Evolutionary conservation across 106 monocot genomes (phyloP), one percentile per base, ranked within the genome.

Genomic region (Platanthera guangdongensis): DNA sequence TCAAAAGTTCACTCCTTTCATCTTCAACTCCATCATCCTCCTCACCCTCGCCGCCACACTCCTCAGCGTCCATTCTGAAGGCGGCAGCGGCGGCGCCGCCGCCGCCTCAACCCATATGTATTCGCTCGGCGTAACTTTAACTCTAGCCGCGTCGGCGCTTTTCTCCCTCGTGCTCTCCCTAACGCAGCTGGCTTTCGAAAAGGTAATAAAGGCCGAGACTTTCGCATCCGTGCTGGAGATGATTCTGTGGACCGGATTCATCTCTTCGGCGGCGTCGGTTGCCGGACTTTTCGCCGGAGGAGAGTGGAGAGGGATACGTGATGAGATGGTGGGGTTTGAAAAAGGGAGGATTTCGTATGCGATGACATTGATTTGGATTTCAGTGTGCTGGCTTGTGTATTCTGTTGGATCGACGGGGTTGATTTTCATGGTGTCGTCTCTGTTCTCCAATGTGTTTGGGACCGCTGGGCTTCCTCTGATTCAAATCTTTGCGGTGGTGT

Each of bases 1-100:
- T 7, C 80, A 87, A 49, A 87, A 87, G 75, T 81, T 87, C 74
- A 87, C 86, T 6, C 48, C 45, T 54, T 22, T 78, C 68, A 78
- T 83, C 50, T 53, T 87, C 69, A 87, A 87, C 73, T 83, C 86
- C 14, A 82, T 86, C 19, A 48, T 86, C 18, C 77, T 86, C 19
- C 65, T 86, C 57, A 83, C 86, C 7, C 73, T 83, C 45, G 76
- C 86, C 4, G 83, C 86, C 47, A 73, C 80, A 0, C 77, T 87
- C 47, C 83, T 87, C 19, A 83, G 78, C 0, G 59, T 75, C 52
- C 57, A 74, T 16, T 68, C 84, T 4, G 68, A 47, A 3, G 57
- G 63, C 19, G 51, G 77, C 8, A 12, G 10, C 9, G 57, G 63
- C 19, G 51, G 77, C 8, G n/a, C n/a, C 9, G 68, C n/a, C 9